Evolutionary conservation across 2,329 filamentous ascomycete species (phyloP).

Genomic region (Cylindrodendrum hubeiense): DNA sequence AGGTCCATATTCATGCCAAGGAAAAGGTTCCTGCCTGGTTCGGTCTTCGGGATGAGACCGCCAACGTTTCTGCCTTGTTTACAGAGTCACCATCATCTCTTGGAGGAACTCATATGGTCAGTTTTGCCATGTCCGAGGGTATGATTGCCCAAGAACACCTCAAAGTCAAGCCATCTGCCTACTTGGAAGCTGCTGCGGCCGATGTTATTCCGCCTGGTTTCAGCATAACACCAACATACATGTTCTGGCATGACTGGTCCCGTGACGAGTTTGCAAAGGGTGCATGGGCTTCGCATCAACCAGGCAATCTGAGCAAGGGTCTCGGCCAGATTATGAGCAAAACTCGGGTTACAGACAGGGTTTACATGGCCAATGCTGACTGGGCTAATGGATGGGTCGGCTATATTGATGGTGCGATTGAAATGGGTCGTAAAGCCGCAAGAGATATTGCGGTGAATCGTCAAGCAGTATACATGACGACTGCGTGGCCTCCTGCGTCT

Average conservation of each 20-base stretch:
- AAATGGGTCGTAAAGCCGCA: background rate
- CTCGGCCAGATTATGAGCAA: background rate
- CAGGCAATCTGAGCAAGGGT: background rate
- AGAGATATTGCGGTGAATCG: too few species aligned
- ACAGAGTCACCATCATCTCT: too few species aligned
- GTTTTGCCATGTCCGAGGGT: too few species aligned
- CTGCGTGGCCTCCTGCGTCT: too few species aligned
- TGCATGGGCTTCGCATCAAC: background rate
- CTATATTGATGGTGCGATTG: constrained; percentile 27
- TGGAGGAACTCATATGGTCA: too few species aligned
- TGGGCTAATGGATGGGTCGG: constrained; percentile 26
- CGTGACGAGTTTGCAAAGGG: background rate
- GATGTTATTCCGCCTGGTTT: too few species aligned
- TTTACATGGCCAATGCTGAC: constrained; percentile 27
- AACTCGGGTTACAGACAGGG: too few species aligned
- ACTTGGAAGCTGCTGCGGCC: background rate
- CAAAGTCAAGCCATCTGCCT: background rate
- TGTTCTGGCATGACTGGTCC: background rate
- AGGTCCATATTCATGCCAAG: background rate
- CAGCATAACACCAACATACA: too few species aligned
- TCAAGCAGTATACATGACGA: too few species aligned
- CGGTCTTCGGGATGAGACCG: background rate
- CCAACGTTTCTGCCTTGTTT: too few species aligned
- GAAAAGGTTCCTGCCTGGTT: background rate
- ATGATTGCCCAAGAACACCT: too few species aligned